phyloP scores from a whole-genome alignment of 805 yeast genomes.

The Blastobotrys peoriensis region DNA sequence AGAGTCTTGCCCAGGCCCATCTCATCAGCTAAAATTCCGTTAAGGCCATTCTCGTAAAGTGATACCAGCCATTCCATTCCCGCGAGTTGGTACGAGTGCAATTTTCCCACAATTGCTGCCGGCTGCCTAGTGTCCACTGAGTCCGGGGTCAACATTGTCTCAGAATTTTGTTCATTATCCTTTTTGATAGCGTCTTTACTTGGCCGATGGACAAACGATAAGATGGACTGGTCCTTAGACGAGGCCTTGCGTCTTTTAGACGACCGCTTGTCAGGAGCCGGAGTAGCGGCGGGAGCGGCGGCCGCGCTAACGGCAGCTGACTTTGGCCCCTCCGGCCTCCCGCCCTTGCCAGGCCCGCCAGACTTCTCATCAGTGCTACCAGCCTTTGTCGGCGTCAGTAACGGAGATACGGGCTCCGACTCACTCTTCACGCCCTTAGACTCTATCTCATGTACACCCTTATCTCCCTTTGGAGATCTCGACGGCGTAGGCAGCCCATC shows the following conservation, averaged over 20 bases:
- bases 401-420: not conserved
- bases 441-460: too few species aligned
- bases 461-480: constrained; percentile 22
- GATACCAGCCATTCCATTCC: constrained; percentile 91
- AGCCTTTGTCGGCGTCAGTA: not conserved
- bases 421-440: not conserved
- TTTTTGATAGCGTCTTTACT: constrained; percentile 19
- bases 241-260: not conserved
- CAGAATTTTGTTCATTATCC: not conserved
- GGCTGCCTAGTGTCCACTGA: constrained; percentile 41
- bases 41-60: constrained; percentile 84
- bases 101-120: constrained; percentile 40
- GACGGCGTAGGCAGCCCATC: constrained; percentile 5
- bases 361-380: constrained; percentile 4
- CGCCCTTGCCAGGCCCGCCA: not conserved
- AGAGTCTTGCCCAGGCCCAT: constrained; percentile 96
- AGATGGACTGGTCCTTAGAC: not conserved
- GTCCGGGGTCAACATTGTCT: not conserved
- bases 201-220: constrained; percentile 14
- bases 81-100: constrained; percentile 81
- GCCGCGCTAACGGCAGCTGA: not conserved
- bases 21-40: constrained; percentile 94
- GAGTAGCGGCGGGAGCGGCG: not conserved
- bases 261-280: not conserved
- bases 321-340: not conserved